Evolutionary conservation across 768 basidiomycete species (phyloP), one percentile per base, ranked within the genome.

Genomic region (Floccularia luteovirens): DNA sequence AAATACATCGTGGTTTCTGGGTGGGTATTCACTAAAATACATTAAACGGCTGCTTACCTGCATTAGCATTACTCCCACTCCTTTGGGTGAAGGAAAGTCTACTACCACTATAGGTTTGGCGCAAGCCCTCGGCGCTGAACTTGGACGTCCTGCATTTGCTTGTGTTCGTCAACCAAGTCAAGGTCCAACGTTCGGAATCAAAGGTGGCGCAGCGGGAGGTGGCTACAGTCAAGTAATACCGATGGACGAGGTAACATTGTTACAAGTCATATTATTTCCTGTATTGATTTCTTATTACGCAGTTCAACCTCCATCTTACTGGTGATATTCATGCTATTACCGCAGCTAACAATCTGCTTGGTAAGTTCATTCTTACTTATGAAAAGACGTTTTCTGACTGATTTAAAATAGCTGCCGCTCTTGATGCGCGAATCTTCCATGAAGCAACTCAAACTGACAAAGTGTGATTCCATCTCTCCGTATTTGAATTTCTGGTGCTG

Each of bases 151-250:
- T 23, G 76, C 91, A 7, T 97, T 96, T 59, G 94, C 96, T 33
- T 96, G 92, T 59, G 92, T 98, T 17, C 84, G 94, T 41, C 96
- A 99, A 57, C 96, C 96, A 3, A 92, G 90, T 65, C 94, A 99
- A 62, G 94, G 96, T 10, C 94, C 94, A 24, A 98, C 94, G 0
- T 99, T 98, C 58, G 94, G 94, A 50, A 96, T 99, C 70, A 99
- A 99, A 63, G 94, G 94, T 49, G 96, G 94, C 52, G 94, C 94
- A 25, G 94, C 94, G 31, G 94, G 96, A 28, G 94, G 94, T 45
- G 94, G 94, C 38, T 99, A 98, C 68, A 91, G 90, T 57, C 93
- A 96, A 57, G 89, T 99, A 54, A 98, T 98, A 63, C 94, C 94
- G 30, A 97, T 98, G 94, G 94, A 97, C 54, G 94, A 97, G 68